These are phyloP conservation scores for Linum tenue DNA, from an alignment of 345 rosid genomes.

Conservation along the genomic window DNA sequence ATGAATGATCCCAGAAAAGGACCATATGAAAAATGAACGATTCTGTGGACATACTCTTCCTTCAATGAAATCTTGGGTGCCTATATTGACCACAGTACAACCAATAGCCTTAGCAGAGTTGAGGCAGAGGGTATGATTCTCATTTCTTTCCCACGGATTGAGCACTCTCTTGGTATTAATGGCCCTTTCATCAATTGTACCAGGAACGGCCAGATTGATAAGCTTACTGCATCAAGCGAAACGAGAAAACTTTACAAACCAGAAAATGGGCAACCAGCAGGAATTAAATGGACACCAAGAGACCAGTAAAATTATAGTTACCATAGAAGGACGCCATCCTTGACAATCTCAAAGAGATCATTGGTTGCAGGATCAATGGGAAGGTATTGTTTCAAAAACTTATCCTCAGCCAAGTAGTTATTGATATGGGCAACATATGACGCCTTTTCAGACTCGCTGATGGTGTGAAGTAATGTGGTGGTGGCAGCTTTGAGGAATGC, in stretches of 20 bases:
- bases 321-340: conserved; percentile 97
- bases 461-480: conserved; percentile 85
- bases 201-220: conserved; percentile 96
- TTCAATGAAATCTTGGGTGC: conserved; percentile 86
- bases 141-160: conserved; percentile 98
- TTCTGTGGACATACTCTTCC: conserved; percentile 69
- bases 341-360: conserved; percentile 86
- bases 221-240: conserved; percentile 60
- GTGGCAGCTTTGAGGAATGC: conserved; percentile 95
- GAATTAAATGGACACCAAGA: neutral
- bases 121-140: conserved; percentile 90
- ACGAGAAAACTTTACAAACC: neutral
- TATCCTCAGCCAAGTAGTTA: conserved; percentile 74
- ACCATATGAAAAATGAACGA: neutral
- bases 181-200: conserved; percentile 95
- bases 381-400: conserved; percentile 56
- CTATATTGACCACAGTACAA: conserved; percentile 94
- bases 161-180: conserved; percentile 88
- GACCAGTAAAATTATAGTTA: conserved; percentile 17
- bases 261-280: neutral
- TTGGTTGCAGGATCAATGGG: conserved; percentile 80
- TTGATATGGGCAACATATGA: conserved; percentile 90
- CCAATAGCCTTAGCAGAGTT: conserved; percentile 99
- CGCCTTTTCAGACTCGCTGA: conserved; percentile 87
- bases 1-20: too few species aligned